Conservation (phyloP, 805 yeast genomes). For the Pichia deserticola region DNA sequence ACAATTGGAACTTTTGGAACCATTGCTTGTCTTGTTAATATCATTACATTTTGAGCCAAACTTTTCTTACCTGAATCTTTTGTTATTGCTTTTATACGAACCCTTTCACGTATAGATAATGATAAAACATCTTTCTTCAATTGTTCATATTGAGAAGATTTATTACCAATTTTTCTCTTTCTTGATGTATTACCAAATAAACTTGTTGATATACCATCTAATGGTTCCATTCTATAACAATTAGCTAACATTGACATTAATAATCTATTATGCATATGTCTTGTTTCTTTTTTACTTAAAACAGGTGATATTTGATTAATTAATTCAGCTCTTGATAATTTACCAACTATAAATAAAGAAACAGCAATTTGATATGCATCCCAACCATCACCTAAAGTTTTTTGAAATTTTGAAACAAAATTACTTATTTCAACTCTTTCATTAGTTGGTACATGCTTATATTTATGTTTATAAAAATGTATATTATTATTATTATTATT, state of each 20-base stretch:
- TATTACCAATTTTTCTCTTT: conserved; percentile 42
- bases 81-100: conserved; percentile 75
- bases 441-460: conserved; percentile 1
- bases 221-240: conserved; percentile 68
- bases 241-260: conserved; percentile 78
- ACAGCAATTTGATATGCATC: conserved; percentile 75
- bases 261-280: conserved; percentile 74
- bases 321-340: conserved; percentile 69
- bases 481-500: neutral
- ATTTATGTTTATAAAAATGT: too few species aligned
- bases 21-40: conserved; percentile 63
- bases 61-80: conserved; percentile 77
- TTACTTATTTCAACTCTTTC: conserved; percentile 51
- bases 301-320: conserved; percentile 50
- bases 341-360: conserved; percentile 70
- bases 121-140: conserved; percentile 83
- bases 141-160: conserved; percentile 67
- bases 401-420: conserved; percentile 67
- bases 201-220: conserved; percentile 41
- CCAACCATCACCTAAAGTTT: conserved; percentile 74
- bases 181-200: conserved; percentile 38
- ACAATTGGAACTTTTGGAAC: conserved; percentile 82
- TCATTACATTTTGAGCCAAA: conserved; percentile 59
- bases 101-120: conserved; percentile 74
- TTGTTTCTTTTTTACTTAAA: conserved; percentile 37